Base-by-base conservation (phyloP, 1,284 basidiomycete species). In the Laetiporus sulphureus region DNA sequence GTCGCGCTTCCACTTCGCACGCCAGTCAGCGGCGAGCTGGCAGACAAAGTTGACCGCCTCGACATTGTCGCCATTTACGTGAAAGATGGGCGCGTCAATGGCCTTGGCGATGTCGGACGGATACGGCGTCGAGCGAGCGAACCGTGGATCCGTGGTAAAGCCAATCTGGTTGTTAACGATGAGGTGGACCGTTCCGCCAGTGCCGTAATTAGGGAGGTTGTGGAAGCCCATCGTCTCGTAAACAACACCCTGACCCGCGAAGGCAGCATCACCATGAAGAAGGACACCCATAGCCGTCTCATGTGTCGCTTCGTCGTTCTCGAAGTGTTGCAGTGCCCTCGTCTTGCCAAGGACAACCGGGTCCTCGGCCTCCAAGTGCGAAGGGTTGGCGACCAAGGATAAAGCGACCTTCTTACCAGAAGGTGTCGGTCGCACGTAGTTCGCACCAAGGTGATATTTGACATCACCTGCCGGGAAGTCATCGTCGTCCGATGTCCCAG, bases 121-220 rank as follows among this genome's bases (percentile, higher is more conserved):
- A 71, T 99, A 99, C 31, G 96, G 91, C 2, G 96, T 99, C 12
- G 95, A 99, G 48, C 95, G 94, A 40, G 94, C 72, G 70, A 98
- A 98, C 49, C 94, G 85, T 37, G 96, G 96, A 64, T 98, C 95
- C 43, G 96, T 99, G 47, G 96, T 99, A 75, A 99, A 99, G 52
- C 96, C 96, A 50, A 99, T 97, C 67, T 99, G 96, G 72, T 99
- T 99, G 77, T 99, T 99, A 58, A 99, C 93, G 57, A 99, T 94
- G 51, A 99, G 73, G 65, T 99, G 96, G 56, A 99, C 91, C 35
- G 96, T 99, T 49, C 96, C 96, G 48, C 96, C 96, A 15, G 94
- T 97, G 38, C 94, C 93, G 66, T 97, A 99, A 68, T 79, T 83
- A 35, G 91, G 91, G 36, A 99, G 75, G 62, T 89, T 91, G 71